Evolutionary conservation across 352 stramenopile genomes (phyloP), one percentile per base, ranked within the genome.

Genomic region (Blastocystis sp.): DNA sequence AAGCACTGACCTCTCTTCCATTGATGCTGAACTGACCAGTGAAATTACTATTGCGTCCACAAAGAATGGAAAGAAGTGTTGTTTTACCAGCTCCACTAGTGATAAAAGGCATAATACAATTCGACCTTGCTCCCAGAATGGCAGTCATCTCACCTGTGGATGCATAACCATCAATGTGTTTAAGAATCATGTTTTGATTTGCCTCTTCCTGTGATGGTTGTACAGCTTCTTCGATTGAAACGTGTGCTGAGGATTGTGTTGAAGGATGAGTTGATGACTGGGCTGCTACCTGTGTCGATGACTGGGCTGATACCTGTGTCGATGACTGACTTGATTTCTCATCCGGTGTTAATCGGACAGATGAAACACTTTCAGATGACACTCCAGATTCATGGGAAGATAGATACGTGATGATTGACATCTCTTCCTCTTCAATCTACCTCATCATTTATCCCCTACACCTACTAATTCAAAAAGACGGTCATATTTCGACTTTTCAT

Each of bases 31-130:
- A 88, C 6, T 37, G 44, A 17, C 77, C 77, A 19, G 58, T 56
- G 30, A 48, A 88, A 33, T 70, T 70, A 30, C 30, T 78, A 30
- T 88, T 88, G 27, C 77, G 40, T 37, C 77, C 77, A 44, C 77
- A 77, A 17, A 88, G 44, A 48, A 77, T 68, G 42, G 77, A 77
- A 2, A 88, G 54, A 5, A 88, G 54, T 13, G 77, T 88, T 68
- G 77, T 88, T 42, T 88, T 88, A 0, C 77, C 77, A 48, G 77
- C 77, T 24, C 77, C 77, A 70, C 77, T 88, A 88, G n/a, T 11
- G 24, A 27, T 88, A 17, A 81, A 70, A 19, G 30, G 0, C 9
- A 54, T 11, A 44, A 11, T 40, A 48, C 13, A 37, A 48, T 17
- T 4, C 11, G 35, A 88, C 77, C 77, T 88, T 13, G 77, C 77